These are phyloP conservation scores for Dioscorea cayenensis DNA, from an alignment of 116 monocot species.

Conservation along the genomic window DNA sequence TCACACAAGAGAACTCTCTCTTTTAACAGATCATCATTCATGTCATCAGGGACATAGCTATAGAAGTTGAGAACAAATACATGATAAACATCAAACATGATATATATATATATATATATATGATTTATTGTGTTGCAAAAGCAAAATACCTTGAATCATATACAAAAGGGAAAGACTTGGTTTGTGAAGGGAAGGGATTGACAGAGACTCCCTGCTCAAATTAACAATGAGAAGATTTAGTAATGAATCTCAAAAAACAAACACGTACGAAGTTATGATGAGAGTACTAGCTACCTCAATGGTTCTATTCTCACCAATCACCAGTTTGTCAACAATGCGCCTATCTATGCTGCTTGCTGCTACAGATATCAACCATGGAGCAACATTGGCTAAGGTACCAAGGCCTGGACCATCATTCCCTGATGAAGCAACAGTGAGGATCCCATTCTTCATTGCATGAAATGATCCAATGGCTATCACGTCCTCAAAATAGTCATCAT, in stretches of 20 bases:
- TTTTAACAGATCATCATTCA: too few species aligned
- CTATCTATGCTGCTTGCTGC: constrained; percentile 13
- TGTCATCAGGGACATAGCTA: too few species aligned
- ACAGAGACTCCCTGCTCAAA: not conserved
- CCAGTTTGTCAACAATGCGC: not conserved
- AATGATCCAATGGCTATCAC: constrained; percentile 10
- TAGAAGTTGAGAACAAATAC: too few species aligned
- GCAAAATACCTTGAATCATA: not conserved
- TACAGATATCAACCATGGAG: constrained; percentile 13
- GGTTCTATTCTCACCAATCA: not conserved
- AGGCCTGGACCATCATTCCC: constrained; percentile 11
- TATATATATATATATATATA: too few species aligned
- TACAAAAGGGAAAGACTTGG: not conserved
- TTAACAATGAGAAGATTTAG: not conserved
- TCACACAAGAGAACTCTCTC: not conserved
- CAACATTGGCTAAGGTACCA: not conserved
- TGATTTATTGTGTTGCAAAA: too few species aligned
- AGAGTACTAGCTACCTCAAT: not conserved
- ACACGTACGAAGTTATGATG: not conserved
- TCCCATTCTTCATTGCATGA: constrained; percentile 12
- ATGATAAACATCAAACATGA: too few species aligned
- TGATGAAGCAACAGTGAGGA: not conserved
- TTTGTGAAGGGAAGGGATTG: not conserved
- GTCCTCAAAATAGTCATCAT: not conserved
- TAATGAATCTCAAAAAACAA: not conserved